Base-by-base conservation (phyloP, 345 rosid species). In the Rhodomyrtus tomentosa region DNA sequence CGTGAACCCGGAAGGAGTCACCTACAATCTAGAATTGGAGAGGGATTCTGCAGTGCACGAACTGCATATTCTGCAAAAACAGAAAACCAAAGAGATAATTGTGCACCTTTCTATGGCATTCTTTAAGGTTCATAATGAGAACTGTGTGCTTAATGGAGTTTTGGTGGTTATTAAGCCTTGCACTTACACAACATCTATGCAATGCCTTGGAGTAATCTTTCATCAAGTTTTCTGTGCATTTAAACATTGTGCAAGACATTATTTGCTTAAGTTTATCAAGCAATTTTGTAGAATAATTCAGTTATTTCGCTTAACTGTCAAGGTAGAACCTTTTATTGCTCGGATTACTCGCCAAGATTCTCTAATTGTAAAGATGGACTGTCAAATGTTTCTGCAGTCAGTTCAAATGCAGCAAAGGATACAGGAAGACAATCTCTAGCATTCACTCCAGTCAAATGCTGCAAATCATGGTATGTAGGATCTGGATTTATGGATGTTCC, bases 381-480 rank as follows among this genome's bases (percentile, higher is more conserved):
- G 49, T 82, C 83, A 11, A 79, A 42, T 72, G 81, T 20, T 5
- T 56, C 84, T 18, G 58, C 52, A 42, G 51, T 56, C 79, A 38
- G 89, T 82, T 82, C 45, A 21, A 80, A 82, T 82, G 82, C 25
- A 29, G 14, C n/a, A 22, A 29, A 83, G 81, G 87, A 58, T 53
- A 32, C 48, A 1, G 83, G 76, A 53, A 80, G 85, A n/a, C 59
- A 54, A 38, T 40, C 83, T 49, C 21, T 10, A 10, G 85, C 84
- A 54, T 36, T 81, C 40, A 36, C 87, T 76, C 74, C 83, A 8
- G 38, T 83, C 68, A 81, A 21, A 8, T 87, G 84, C 83, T 13
- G 52, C 80, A 82, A 52, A 38, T 83, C 72, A 32, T 27, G 21
- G 38, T 80, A 22, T n/a, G 32, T 80, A 42, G 80, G 80, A 48